Evolutionary conservation across 2,329 filamentous ascomycete genomes (phyloP), one percentile per base, ranked within the genome.

Genomic region (Aureobasidium mangrovei): DNA sequence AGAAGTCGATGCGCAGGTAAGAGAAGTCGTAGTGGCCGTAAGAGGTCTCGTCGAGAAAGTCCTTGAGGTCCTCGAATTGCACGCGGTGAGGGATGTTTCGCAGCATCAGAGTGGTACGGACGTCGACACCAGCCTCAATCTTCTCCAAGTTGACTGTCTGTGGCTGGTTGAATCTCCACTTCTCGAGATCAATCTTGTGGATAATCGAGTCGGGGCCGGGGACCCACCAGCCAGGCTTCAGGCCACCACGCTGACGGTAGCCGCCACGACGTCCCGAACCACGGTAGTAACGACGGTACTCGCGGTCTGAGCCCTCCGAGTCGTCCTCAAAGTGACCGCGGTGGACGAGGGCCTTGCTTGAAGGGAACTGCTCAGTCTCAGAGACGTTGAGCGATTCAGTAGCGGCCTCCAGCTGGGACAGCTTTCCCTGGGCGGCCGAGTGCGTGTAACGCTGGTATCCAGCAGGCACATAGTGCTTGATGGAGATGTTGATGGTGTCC

Each of bases 71-170:
- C 7, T 54, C 65, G 59, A 74, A 82, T 62, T 89, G 82, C 54
- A 95, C 84, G 63, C 91, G 89, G 72, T 95, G 95, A 1, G 91
- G 91, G 43, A 96, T 91, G 67, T 97, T 96, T 38, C 91, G 84
- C 32, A 96, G 71, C 91, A 97, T 96, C 60, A 97, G 53, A 0
- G 74, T 77, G 2, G 74, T 76, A 55, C 75, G 74, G n/a, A 75
- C 70, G 59, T 77, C 74, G 4, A 60, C 58, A n/a, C 74, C 74
- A n/a, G 65, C 61, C 12, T 63, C 51, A 54, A 77, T 73, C 36
- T 64, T 64, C 27, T 65, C 58, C 2, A 68, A 55, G 7, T 65
- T 61, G 40, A 77, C 70, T 36, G 62, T 63, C 59, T 75, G 73
- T 54, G 69, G 64, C 48, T 64, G 61, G 35, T 67, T 65, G 6